phyloP scores from a whole-genome alignment of 2,329 filamentous ascomycete genomes.

The Sphaerulina populicola region DNA sequence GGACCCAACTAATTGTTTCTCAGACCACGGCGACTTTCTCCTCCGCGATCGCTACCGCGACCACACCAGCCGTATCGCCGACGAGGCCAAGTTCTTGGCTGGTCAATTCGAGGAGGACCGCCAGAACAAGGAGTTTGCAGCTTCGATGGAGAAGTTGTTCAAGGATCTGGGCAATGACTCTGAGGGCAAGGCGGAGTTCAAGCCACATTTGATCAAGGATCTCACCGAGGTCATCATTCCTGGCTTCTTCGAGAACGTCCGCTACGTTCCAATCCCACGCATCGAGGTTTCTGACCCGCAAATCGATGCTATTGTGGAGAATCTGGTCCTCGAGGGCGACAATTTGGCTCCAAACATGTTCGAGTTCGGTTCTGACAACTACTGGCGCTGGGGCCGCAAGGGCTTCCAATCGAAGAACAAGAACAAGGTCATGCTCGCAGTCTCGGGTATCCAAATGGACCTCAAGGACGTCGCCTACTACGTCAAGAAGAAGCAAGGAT shows the following conservation, averaged over 20 bases:
- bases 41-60: conserved; percentile 79
- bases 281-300: conserved; percentile 83
- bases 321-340: conserved; percentile 88
- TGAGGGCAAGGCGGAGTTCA: conserved; percentile 78
- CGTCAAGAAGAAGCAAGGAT: conserved; percentile 88
- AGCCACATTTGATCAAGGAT: conserved; percentile 86
- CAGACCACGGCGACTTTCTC: conserved; percentile 72
- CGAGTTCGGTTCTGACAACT: conserved; percentile 85
- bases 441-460: conserved; percentile 88
- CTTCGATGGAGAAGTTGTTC: conserved; percentile 76
- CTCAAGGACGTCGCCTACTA: conserved; percentile 84
- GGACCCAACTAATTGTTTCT: not conserved
- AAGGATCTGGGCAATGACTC: conserved; percentile 79
- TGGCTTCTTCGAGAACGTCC: conserved; percentile 68
- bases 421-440: conserved; percentile 76
- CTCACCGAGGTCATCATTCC: conserved; percentile 80
- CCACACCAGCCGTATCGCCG: conserved; percentile 76
- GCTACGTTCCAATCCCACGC: conserved; percentile 85
- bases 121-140: conserved; percentile 72
- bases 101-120: conserved; percentile 84
- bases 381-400: conserved; percentile 91
- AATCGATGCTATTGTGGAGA: conserved; percentile 85
- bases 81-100: conserved; percentile 83
- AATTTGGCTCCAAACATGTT: conserved; percentile 91
- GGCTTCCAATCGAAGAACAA: conserved; percentile 69